phyloP scores from a whole-genome alignment of 2,329 filamentous ascomycete species.

The Colletotrichum sp. region DNA sequence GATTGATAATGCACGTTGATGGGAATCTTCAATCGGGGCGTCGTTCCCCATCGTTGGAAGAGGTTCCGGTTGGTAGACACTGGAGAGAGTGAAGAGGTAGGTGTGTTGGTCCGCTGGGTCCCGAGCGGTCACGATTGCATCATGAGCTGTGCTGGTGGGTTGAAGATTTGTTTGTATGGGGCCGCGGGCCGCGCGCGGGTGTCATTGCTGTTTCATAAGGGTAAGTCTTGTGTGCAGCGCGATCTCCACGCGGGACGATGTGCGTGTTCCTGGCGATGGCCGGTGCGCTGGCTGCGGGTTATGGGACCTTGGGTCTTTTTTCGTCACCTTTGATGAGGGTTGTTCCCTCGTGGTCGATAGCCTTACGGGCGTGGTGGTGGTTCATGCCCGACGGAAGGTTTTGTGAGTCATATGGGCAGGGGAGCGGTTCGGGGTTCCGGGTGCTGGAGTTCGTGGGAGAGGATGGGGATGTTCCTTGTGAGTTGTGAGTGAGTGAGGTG shows the following conservation, averaged over 20 bases:
- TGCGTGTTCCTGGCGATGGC: not conserved
- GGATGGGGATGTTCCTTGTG: not conserved
- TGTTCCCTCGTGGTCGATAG: not conserved
- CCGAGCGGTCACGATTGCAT: not conserved
- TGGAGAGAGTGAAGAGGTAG: not conserved
- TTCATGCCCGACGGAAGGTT: not conserved
- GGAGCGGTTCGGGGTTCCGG: not conserved
- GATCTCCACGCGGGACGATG: not conserved
- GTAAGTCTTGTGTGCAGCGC: not conserved
- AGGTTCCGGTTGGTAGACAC: not conserved
- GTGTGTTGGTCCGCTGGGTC: not conserved
- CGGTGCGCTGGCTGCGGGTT: not conserved
- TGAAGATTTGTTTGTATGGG: not conserved
- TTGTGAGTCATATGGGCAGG: not conserved
- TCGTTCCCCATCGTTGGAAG: not conserved
- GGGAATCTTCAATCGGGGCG: not conserved
- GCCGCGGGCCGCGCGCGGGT: not conserved
- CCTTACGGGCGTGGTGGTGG: not conserved
- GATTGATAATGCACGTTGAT: not conserved
- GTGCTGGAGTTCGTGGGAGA: not conserved
- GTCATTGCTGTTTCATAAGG: not conserved
- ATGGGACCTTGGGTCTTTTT: not conserved
- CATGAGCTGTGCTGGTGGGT: not conserved
- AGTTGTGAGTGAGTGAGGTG: not conserved
- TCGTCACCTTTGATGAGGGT: not conserved